Percentiles rank a stretch among this genome's conserved stretches.
Evolutionary conservation across 768 basidiomycete species (phyloP).

Genomic region (Chlorophyllum brunneum): DNA sequence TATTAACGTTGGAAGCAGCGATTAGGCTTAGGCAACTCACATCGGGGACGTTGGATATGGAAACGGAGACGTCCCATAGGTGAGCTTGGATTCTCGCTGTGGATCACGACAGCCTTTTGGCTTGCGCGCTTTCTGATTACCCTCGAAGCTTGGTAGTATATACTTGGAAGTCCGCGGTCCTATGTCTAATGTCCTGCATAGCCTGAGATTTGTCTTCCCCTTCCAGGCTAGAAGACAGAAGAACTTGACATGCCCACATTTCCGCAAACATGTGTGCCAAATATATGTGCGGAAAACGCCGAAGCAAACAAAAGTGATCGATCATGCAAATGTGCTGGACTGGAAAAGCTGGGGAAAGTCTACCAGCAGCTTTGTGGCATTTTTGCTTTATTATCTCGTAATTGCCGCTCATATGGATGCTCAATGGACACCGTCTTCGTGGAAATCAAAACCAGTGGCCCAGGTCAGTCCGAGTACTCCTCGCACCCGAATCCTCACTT

Average conservation of each 20-base stretch:
- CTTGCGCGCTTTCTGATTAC: constrained; percentile 12
- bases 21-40: constrained; percentile 1
- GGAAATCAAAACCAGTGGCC: constrained; percentile 45
- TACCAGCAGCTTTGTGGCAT: background rate
- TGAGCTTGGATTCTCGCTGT: constrained; percentile 19
- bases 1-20: background rate
- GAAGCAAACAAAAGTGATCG: background rate
- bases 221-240: background rate
- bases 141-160: constrained; percentile 3
- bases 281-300: constrained; percentile 5
- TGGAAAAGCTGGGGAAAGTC: background rate
- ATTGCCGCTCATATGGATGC: constrained; percentile 7
- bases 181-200: background rate
- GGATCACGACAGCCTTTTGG: constrained; percentile 19
- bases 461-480: constrained; percentile 16
- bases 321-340: background rate
- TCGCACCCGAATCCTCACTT: background rate
- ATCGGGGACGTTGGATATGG: constrained; percentile 7
- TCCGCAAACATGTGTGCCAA: background rate
- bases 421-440: constrained; percentile 73
- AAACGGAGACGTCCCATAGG: background rate
- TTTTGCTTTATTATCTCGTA: background rate
- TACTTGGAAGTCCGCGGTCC: constrained; percentile 12
- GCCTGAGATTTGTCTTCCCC: background rate
- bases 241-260: background rate